Base-by-base conservation (phyloP, 192 early-diverging fungal genomes). In the Lunasporangiospora selenospora region DNA sequence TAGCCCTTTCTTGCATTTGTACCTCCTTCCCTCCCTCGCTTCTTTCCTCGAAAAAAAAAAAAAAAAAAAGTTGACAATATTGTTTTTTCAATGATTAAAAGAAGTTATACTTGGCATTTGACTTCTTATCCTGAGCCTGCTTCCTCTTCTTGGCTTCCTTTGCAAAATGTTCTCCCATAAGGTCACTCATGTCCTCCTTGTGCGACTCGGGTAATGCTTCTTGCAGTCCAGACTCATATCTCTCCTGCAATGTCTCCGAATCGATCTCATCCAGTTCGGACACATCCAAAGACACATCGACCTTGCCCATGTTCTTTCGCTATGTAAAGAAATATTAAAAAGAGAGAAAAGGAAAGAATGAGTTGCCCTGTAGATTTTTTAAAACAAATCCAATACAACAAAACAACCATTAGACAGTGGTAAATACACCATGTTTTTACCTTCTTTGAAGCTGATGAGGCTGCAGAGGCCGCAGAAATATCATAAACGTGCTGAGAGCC, bases 401-500 rank as follows among this genome's bases (percentile, higher is more conserved):
- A 26, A 62, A 43, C 21, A 1, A 61, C 30, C 21, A 56, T 18
- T 23, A n/a, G n/a, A n/a, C n/a, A n/a, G n/a, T n/a, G n/a, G n/a
- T n/a, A 31, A 39, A 49, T 21, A 51, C n/a, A 50, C 0, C 29
- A 31, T 41, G 9, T 39, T 30, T 48, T 44, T 75, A 64, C 73
- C 62, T 70, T 80, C 56, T 78, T 79, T 24, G 78, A 78, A 29
- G 79, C 78, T 21, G 75, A 37, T 19, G 57, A 75, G 27, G 81
- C 65, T 2, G 83, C 76, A 7, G 80, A 75, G 3, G 77, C 77
- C 21, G 77, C 58, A 29, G 81, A 69, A 21, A 98, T 61, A 58
- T 96, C 91, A 62, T 99, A 99, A 3, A 89, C 89, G 65, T 93
- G 94, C 64, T 93, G 88, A 32, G 93, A 93, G 19, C 94, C 97